Base-by-base conservation (phyloP, 768 basidiomycete species). In the Leccinum boreale region DNA sequence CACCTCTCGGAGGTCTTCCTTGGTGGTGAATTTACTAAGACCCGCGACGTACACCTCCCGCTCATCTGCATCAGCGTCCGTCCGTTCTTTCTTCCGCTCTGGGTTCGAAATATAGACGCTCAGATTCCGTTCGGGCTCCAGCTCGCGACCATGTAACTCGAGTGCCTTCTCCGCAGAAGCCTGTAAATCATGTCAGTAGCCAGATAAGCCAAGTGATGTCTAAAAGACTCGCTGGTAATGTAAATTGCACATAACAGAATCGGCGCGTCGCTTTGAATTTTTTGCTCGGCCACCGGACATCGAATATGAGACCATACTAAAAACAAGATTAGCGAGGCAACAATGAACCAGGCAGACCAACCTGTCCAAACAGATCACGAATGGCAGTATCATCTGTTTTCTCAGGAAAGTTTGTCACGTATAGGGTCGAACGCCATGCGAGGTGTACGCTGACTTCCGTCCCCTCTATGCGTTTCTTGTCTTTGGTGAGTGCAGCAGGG, bases 231-330 rank as follows among this genome's bases (percentile, higher is more conserved):
- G 93, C 95, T 0, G 92, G 91, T 19, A 85, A 85, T 2, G 87
- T 87, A 68, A 84, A 98, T 60, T 98, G 97, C 1, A 99, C 79
- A 70, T 98, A 99, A 67, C 92, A 94, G 72, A 99, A 98, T 45
- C 97, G 82, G 35, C 97, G 78, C 2, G 90, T 89, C 56, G 77
- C 85, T 73, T 94, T 96, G 79, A 93, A 94, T 69, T 97, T 97
- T 69, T 95, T 95, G 74, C 93, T 95, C 5, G 97, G 97, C 96
- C 96, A 98, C 31, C 97, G 89, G 17, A 94, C 90, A 62, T 98
- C 95, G 59, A 98, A 91, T 54, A 99, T 82, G 5, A 80, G 82
- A 10, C 97, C 97, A 73, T 90, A 94, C 94, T 97, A 56, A 1
- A 11, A 24, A 54, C 65, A 48, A 57, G 24, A 33, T 61, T 35